Evolutionary conservation across 805 yeast genomes (phyloP).

Genomic region (Lipomyces orientalis): DNA sequence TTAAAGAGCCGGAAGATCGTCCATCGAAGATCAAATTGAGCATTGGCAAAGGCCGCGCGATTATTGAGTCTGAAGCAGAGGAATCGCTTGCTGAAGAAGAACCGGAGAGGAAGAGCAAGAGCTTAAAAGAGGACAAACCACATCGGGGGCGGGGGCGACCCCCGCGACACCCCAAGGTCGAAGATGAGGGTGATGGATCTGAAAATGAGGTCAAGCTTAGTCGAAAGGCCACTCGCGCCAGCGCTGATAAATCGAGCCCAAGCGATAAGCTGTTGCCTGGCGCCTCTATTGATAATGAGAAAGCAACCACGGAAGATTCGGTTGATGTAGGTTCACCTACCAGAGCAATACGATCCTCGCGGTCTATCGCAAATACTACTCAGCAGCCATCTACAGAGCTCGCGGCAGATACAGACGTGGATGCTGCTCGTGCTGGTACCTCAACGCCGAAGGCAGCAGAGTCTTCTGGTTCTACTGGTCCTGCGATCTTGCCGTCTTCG

Average conservation of each 20-base stretch:
- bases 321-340: neutral
- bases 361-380: neutral
- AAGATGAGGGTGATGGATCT: neutral
- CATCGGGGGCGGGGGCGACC: slow-evolving; percentile 37
- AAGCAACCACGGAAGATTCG: slow-evolving; percentile 2
- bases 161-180: slow-evolving; percentile 11
- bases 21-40: slow-evolving; percentile 35
- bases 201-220: neutral
- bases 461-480: neutral
- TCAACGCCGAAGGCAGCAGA: slow-evolving; percentile 6
- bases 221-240: slow-evolving; percentile 3
- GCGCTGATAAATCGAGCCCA: slow-evolving; percentile 2
- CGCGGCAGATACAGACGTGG: neutral
- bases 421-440: neutral
- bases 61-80: slow-evolving; percentile 33
- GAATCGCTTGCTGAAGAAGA: slow-evolving; percentile 32
- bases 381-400: neutral
- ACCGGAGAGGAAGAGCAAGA: slow-evolving; percentile 28
- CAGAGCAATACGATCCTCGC: slow-evolving; percentile 1
- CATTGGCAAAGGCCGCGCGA: slow-evolving; percentile 22
- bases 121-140: slow-evolving; percentile 32
- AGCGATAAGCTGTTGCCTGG: neutral
- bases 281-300: slow-evolving; percentile 4
- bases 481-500: slow-evolving; percentile 23
- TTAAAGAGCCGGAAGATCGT: slow-evolving; percentile 20